Base-by-base conservation (phyloP, 2,329 filamentous ascomycete species). In the Phyllosticta citrichinensis region DNA sequence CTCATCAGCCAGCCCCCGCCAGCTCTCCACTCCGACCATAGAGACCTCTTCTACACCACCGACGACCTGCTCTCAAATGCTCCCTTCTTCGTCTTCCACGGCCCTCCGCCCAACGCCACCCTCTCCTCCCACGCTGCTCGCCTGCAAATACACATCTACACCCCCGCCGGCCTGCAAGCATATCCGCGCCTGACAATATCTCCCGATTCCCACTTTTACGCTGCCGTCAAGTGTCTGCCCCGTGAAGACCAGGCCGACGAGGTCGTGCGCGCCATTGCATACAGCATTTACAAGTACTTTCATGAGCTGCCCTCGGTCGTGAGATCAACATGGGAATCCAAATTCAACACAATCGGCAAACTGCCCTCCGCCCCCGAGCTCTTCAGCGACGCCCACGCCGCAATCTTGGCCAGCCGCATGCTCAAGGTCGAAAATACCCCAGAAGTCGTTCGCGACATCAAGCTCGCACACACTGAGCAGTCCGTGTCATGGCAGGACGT, bases 171-270 rank as follows among this genome's bases (percentile, higher is more conserved):
- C 66, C 87, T 95, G 68, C 88, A 90, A 70, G 93, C 88, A 67
- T 99, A 93, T 72, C 87, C 89, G 63, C 90, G 93, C 68, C 85
- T 99, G 66, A 96, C 93, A 63, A 87, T 97, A 66, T 95, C 93
- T 24, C 94, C 94, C 53, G 95, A 89, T 70, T 96, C 93, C 55
- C 86, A 91, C 57, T 88, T 95, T 69, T 97, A 97, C 75, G 83
- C 86, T 66, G 93, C 92, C 60, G 94, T 99, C 73, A 87, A 89
- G 71, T 86, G 92, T 72, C 82, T 99, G 52, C 91, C 94, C 52
- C 87, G 91, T 71, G 93, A 97, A 72, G 91, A 92, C 74, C 94
- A 97, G 78, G 93, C 93, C 69, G 93, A 97, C 73, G 93, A 97
- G 74, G 81, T 96, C 65, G 95, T 88, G 75, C 87, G 94, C 54